A percentile compares a stretch with the other conserved stretches of the same genome.
These are phyloP conservation scores for Cucumis cinereus DNA, from an alignment of 306 rosid genomes.

Conservation along the genomic window DNA sequence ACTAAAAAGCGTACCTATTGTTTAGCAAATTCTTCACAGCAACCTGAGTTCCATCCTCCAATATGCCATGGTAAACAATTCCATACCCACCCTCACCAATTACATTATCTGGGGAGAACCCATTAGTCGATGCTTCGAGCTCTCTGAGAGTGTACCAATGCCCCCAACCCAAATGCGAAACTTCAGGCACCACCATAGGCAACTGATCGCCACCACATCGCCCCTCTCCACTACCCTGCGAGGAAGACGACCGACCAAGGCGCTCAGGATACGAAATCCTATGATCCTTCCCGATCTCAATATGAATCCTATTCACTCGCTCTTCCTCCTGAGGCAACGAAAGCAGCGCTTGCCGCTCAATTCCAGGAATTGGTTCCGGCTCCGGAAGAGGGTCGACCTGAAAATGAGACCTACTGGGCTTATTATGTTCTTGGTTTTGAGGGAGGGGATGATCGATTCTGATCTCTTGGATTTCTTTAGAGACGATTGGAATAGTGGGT, in stretches of 20 bases:
- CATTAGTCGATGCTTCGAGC: constrained; percentile 64
- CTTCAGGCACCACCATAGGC: constrained; percentile 55
- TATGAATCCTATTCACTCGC: constrained; percentile 34
- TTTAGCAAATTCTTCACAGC: constrained; percentile 83
- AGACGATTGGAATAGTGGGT: constrained; percentile 45
- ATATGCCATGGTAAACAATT: constrained; percentile 67
- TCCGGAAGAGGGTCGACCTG: constrained; percentile 31
- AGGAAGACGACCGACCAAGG: constrained; percentile 28
- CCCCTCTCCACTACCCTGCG: constrained; percentile 43
- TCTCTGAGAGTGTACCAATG: constrained; percentile 89
- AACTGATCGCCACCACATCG: constrained; percentile 34
- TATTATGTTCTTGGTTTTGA: constrained; percentile 11
- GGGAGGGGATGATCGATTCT: constrained; percentile 22
- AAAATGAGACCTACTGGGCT: constrained; percentile 13
- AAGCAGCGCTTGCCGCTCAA: constrained; percentile 30
- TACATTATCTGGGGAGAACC: constrained; percentile 52
- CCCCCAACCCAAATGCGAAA: constrained; percentile 95
- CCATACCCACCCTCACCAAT: constrained; percentile 92
- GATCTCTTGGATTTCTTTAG: constrained; percentile 77
- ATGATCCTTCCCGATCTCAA: constrained; percentile 76
- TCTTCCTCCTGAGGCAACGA: constrained; percentile 38
- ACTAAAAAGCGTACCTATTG: constrained; percentile 30
- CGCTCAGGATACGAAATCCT: constrained; percentile 63
- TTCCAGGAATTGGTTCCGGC: constrained; percentile 30
- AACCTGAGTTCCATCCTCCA: constrained; percentile 48